Base-by-base conservation (phyloP, 2,329 filamentous ascomycete genomes). In the Penicillium sp. region DNA sequence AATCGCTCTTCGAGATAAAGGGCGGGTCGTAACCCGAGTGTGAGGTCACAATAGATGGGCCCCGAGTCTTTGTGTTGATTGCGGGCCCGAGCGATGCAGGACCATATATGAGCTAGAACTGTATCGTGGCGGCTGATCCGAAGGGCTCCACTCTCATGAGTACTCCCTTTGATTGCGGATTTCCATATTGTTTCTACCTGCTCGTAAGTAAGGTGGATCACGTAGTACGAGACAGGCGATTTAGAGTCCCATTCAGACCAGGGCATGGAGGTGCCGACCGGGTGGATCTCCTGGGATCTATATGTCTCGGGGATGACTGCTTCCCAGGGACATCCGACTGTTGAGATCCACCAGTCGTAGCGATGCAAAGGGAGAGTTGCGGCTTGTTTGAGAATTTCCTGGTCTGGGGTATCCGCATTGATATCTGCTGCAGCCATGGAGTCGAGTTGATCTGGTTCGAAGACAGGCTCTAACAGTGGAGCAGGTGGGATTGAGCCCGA, bases 41-140 rank as follows among this genome's bases (percentile, higher is more conserved):
- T 50, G 4, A 63, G 54, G 46, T 63, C 49, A n/a, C 60, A 63
- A 42, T 63, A 54, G 1, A 63, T 43, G 14, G 53, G 33, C 4
- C 47, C 58, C 6, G 21, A 1, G 33, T 63, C 58, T 9, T 54
- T 31, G 13, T 49, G 26, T 37, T 51, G 65, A 5, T 62, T 59
- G 1, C 79, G 73, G 1, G 80, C 77, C 7, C 73, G 74, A 54
- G 75, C 79, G 54, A 83, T 76, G 0, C 72, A 63, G 1, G 71
- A 69, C 78, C 78, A 82, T 16, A 82, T 56, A 55, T 82, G 78
- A 0, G 79, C 79, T 4, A 82, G 63, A 1, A 80, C 60, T 0
- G 78, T 75, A 46, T 82, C 81, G 13, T 78, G 76, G 35, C 77
- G 74, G 7, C 77, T 80, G 16, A 80, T 57, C 31, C 56, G 56